Evolutionary conservation across 306 rosid genomes (phyloP), one percentile per base, ranked within the genome.

Genomic region (Carpinus viminea): DNA sequence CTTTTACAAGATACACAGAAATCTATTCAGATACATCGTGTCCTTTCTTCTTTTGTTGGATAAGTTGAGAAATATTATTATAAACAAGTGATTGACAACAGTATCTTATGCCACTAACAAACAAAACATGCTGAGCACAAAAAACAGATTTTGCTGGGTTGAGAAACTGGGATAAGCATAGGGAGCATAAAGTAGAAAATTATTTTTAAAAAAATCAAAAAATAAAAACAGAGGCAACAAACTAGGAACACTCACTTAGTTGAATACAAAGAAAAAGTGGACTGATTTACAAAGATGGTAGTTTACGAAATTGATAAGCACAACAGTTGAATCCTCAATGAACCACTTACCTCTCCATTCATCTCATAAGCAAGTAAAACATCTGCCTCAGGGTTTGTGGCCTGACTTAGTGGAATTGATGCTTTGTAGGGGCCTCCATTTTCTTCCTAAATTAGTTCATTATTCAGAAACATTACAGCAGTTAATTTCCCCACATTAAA

Each of bases 401-500:
- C 98, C 85, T 92, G 97, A 81, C 74, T 85, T 21, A 95, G 90
- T 60, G 98, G 98, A 85, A 95, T 93, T 47, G 98, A 95, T 78
- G 96, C 98, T 89, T 91, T 92, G 85, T 95, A 95, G 34, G 98
- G 98, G 18, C 98, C 98, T 82, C 98, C 98, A 36, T 89, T 92
- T 83, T 95, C 98, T 85, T 95, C 98, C 98, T 92, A 82, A n/a
- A 73, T 38, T 51, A 50, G 69, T 72, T 41, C 61, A 73, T 55
- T 73, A 65, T 77, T 60, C 15, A 70, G 75, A 86, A 74, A 9
- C 8, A 28, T 16, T 48, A 47, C 70, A 78, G 74, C 80, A 48
- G 20, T 68, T 18, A n/a, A 57, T 17, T 74, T 34, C 47, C 41
- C 3, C 55, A 36, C 10, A 13, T 56, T 10, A 43, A 65, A 66